Conservation (phyloP, 1,284 basidiomycete species). For the Fomes fomentarius region DNA sequence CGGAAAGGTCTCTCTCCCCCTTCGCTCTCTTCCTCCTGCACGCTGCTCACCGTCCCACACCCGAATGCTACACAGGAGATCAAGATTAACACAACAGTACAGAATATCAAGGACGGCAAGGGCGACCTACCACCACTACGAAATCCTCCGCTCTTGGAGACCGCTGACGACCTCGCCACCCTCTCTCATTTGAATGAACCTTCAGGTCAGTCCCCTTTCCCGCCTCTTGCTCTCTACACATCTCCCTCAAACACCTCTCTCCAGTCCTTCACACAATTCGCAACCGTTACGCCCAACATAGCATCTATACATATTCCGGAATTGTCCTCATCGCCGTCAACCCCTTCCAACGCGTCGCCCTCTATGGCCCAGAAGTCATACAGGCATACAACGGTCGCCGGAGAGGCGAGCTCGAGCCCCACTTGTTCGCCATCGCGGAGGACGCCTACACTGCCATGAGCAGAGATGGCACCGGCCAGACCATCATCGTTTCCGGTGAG, state of each 20-base stretch:
- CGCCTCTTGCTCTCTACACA: background rate
- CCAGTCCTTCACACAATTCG: slow-evolving; percentile 95
- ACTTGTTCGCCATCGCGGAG: slow-evolving; percentile 98
- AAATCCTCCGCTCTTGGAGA: slow-evolving; percentile 96
- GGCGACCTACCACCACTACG: slow-evolving; percentile 88
- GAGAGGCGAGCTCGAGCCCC: slow-evolving; percentile 96
- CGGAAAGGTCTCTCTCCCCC: slow-evolving; percentile 65
- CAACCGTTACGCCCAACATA: slow-evolving; percentile 95
- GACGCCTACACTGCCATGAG: slow-evolving; percentile 99
- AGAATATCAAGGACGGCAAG: slow-evolving; percentile 76
- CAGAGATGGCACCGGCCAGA: slow-evolving; percentile 93
- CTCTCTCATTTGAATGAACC: slow-evolving; percentile 98
- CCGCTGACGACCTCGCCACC: slow-evolving; percentile 96
- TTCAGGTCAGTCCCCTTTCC: slow-evolving; percentile 71
- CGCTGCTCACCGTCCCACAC: slow-evolving; percentile 1
- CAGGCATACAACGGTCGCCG: slow-evolving; percentile 94
- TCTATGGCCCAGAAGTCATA: slow-evolving; percentile 96
- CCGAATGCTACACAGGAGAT: slow-evolving; percentile 59
- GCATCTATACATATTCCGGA: slow-evolving; percentile 98
- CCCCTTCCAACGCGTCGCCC: slow-evolving; percentile 92
- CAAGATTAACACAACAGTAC: slow-evolving; percentile 74
- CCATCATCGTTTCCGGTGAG: slow-evolving; percentile 99
- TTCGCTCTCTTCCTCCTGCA: slow-evolving; percentile 3
- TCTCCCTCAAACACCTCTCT: background rate
- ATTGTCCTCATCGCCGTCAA: slow-evolving; percentile 99